These are phyloP conservation scores for Liquidambar formosana DNA, from an alignment of 164 flowering plant genomes.

Conservation along the genomic window DNA sequence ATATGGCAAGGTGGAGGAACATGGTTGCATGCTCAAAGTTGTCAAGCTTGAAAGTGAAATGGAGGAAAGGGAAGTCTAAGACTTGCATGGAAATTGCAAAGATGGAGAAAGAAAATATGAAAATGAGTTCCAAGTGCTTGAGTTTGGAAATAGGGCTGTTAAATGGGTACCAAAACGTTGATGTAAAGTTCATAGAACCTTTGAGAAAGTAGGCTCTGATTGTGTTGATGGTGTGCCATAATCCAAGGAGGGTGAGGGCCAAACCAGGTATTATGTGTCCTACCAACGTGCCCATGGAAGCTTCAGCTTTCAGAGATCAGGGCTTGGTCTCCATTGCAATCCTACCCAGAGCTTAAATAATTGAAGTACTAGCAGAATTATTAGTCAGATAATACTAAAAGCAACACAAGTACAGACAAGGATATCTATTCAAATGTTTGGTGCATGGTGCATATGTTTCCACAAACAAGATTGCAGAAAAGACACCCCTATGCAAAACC, in stretches of 20 bases:
- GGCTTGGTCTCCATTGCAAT: neutral
- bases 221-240: constrained; percentile 66
- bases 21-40: constrained; percentile 72
- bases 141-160: constrained; percentile 26
- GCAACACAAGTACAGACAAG: neutral
- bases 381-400: neutral
- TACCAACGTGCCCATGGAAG: constrained; percentile 60
- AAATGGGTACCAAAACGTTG: constrained; percentile 63
- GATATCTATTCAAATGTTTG: constrained; percentile 7
- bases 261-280: constrained; percentile 71
- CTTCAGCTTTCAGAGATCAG: constrained; percentile 7
- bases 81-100: constrained; percentile 49
- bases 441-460: constrained; percentile 61
- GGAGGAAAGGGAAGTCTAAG: constrained; percentile 50
- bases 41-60: constrained; percentile 44
- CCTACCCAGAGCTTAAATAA: neutral
- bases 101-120: constrained; percentile 52
- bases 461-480: constrained; percentile 29
- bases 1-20: constrained; percentile 76
- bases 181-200: constrained; percentile 38
- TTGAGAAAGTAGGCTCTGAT: constrained; percentile 41
- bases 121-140: constrained; percentile 55
- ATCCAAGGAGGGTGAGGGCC: constrained; percentile 59
- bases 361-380: neutral
- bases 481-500: constrained; percentile 2